These are phyloP conservation scores for Paramecium biaurelia DNA, from an alignment of 73 alveolate species.

Conservation along the genomic window DNA sequence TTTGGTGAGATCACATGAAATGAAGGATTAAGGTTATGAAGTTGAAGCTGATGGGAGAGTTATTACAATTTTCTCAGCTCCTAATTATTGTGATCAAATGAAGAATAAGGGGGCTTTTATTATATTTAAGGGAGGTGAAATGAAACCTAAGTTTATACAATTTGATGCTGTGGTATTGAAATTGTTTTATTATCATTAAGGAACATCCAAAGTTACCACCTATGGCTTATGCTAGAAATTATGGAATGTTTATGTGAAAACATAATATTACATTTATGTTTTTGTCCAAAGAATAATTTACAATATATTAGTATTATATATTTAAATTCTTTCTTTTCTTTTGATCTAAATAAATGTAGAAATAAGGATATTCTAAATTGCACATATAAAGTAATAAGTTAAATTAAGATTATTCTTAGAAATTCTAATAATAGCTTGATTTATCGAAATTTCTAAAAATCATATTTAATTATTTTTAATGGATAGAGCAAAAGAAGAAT, in stretches of 20 bases:
- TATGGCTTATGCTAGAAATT: slow-evolving; percentile 76
- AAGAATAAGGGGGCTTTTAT: slow-evolving; percentile 97
- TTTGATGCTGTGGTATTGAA: slow-evolving; percentile 83
- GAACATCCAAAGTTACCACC: slow-evolving; percentile 84
- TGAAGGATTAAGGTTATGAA: slow-evolving; percentile 94
- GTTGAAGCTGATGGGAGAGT: slow-evolving; percentile 93
- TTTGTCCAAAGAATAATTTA: background rate
- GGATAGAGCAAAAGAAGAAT: slow-evolving; percentile 41
- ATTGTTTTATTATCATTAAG: background rate
- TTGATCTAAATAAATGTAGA: background rate
- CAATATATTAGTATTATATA: background rate
- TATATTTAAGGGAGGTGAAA: slow-evolving; percentile 86
- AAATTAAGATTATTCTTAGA: background rate
- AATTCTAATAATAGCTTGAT: background rate
- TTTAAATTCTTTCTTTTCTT: background rate
- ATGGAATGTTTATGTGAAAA: slow-evolving; percentile 48
- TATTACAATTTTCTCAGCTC: slow-evolving; percentile 96
- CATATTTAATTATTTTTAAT: background rate
- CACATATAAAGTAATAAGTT: background rate
- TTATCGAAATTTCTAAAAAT: slow-evolving; percentile 3
- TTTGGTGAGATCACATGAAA: slow-evolving; percentile 95
- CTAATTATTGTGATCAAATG: slow-evolving; percentile 98
- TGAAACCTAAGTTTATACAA: slow-evolving; percentile 80
- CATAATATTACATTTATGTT: background rate
- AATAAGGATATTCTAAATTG: background rate